Percentiles rank a stretch among this genome's conserved stretches.
These are phyloP conservation scores for Actinomortierella ambigua DNA, from an alignment of 371 early-diverging fungal species.

Conservation along the genomic window DNA sequence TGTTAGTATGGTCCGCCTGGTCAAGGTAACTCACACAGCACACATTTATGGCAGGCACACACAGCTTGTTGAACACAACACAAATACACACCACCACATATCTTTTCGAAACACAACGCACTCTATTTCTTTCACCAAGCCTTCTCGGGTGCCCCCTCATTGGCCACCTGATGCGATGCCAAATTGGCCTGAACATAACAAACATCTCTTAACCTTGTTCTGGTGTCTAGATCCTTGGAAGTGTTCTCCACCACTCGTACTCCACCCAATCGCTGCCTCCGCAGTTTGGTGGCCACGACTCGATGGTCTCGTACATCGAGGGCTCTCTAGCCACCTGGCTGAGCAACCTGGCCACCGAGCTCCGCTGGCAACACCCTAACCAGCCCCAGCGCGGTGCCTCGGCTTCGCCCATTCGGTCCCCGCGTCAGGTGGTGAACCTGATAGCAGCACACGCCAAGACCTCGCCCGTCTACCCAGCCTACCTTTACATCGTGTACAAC, in stretches of 20 bases:
- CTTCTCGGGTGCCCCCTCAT: no score
- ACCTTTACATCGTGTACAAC: constrained; percentile 81
- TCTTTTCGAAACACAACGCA: not conserved
- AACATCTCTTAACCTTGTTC: not conserved
- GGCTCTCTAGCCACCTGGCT: constrained; percentile 50
- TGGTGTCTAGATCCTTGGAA: constrained; percentile 26
- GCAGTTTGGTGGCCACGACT: constrained; percentile 46
- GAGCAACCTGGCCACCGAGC: constrained; percentile 36
- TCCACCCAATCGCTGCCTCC: constrained; percentile 43
- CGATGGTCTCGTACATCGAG: constrained; percentile 45
- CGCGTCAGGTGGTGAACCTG: not conserved
- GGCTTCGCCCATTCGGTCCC: not conserved
- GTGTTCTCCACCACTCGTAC: constrained; percentile 43
- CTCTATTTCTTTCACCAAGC: not conserved
- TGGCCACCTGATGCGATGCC: no score
- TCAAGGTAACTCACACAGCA: constrained; percentile 34
- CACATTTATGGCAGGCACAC: no score
- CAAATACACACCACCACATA: not conserved
- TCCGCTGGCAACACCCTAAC: constrained; percentile 42
- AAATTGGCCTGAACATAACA: no score
- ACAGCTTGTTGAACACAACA: not conserved
- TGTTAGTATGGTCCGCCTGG: constrained; percentile 34
- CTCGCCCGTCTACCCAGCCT: constrained; percentile 26
- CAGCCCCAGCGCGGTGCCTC: not conserved
- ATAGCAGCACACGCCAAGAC: not conserved